Base-by-base conservation (phyloP, 805 yeast genomes). In the Candida palmyrensis region DNA sequence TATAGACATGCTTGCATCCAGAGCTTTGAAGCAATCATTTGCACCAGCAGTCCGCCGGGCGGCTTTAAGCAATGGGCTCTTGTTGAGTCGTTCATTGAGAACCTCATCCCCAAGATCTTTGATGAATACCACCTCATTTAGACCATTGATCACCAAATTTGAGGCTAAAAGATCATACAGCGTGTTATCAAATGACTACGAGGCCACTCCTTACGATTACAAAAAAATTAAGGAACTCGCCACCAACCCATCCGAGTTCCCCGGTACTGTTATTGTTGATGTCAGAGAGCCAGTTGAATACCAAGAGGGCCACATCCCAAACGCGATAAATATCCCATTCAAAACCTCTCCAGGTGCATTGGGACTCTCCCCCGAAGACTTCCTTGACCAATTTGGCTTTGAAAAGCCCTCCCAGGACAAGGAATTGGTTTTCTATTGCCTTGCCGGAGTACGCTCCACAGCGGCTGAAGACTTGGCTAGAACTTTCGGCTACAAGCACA, bases 291-390 rank as follows among this genome's bases (percentile, higher is more conserved):
- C 97, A 5, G 71, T 67, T 17, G 98, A 90, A 61, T 71, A 62
- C 49, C 62, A 62, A 24, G 76, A 66, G 30, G 96, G 96, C 27
- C 78, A 74, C 52, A 82, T 90, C 46, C 96, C 96, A 18, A 73
- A 76, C 10, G 81, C 97, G 5, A 59, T 89, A 36, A 92, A 92
- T 53, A 73, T 90, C 37, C 97, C 98, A 13, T 81, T 79, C 62
- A 87, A 87, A 51, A 77, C 92, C 4, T 75, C 89, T 9, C 97
- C 97, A 0, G 95, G 96, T 14, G 97, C 97, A 0, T 68, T 90
- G 39, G 87, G 85, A 30, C 72, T 90, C 31, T 59, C 79, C 1
- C 71, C 73, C 5, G 95, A 84, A 35, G 95, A 85, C 44, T 90
- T 92, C 50, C 72, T 77, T 48, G 84, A 82, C 23, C 68, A 75